Percentiles rank a stretch among this genome's conserved stretches.
Evolutionary conservation across 2,329 filamentous ascomycete species (phyloP).

Genomic region (Aspergillus tanneri): DNA sequence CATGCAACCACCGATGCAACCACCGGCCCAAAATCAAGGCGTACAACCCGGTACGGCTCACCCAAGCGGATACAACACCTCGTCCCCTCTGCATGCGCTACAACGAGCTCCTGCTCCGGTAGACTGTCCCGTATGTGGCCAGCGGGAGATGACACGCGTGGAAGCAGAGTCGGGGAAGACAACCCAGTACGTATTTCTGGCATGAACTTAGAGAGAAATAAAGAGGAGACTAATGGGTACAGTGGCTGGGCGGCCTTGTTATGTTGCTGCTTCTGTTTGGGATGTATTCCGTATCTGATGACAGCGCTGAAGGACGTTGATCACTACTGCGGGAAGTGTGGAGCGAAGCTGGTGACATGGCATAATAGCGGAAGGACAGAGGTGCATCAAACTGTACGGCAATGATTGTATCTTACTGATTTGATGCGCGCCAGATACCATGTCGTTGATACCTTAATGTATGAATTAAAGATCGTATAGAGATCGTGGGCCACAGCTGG

Average conservation of each 20-base stretch:
- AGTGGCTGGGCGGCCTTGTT: conserved; percentile 49
- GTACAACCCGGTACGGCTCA: conserved; percentile 10
- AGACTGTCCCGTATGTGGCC: conserved; percentile 50
- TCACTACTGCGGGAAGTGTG: conserved; percentile 51
- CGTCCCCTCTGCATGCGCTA: conserved; percentile 27
- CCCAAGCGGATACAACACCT: conserved; percentile 25
- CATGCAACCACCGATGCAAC: background rate
- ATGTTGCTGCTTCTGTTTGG: conserved; percentile 46
- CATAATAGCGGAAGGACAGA: conserved; percentile 50
- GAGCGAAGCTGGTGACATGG: conserved; percentile 48
- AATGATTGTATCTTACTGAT: background rate
- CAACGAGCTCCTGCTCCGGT: conserved; percentile 42
- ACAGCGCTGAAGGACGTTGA: conserved; percentile 50
- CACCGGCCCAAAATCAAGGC: background rate
- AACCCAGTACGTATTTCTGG: conserved; percentile 28
- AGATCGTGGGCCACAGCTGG: too few species aligned
- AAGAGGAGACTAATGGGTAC: background rate
- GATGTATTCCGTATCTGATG: conserved; percentile 52
- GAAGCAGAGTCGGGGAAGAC: conserved; percentile 26
- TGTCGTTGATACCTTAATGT: too few species aligned
- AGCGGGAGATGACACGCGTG: conserved; percentile 34
- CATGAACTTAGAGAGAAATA: too few species aligned
- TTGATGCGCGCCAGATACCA: too few species aligned
- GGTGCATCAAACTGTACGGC: conserved; percentile 33
- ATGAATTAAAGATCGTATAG: too few species aligned